These are phyloP conservation scores for Arxiozyma heterogenica DNA, from an alignment of 1,139 yeast species.

Conservation along the genomic window DNA sequence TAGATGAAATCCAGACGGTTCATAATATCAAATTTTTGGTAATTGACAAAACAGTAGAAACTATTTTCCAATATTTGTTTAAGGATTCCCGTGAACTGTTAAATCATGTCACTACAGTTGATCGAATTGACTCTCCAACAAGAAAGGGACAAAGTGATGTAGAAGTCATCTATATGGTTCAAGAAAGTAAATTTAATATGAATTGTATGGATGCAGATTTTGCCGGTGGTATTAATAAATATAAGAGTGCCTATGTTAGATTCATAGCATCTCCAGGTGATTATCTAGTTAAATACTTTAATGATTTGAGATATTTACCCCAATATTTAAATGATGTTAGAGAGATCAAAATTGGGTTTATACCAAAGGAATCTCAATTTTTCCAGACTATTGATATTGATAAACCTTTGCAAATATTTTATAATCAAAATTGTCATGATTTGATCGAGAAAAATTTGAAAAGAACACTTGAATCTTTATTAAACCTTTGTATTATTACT, in stretches of 20 bases:
- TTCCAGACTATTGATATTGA: constrained; percentile 35
- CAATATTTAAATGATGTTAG: constrained; percentile 27
- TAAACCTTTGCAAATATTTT: constrained; percentile 63
- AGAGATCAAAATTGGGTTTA: constrained; percentile 35
- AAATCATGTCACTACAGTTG: constrained; percentile 40
- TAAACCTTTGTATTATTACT: constrained; percentile 63
- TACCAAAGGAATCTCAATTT: constrained; percentile 42
- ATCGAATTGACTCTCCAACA: constrained; percentile 40
- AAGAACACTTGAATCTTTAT: constrained; percentile 49
- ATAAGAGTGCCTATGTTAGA: constrained; percentile 48
- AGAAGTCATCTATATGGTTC: constrained; percentile 53
- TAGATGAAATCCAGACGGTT: constrained; percentile 24
- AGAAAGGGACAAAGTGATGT: constrained; percentile 43
- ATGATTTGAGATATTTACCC: constrained; percentile 28
- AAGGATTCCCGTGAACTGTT: constrained; percentile 32
- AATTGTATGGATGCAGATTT: constrained; percentile 56
- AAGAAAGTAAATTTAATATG: constrained; percentile 45
- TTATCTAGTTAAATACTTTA: constrained; percentile 24
- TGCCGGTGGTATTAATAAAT: constrained; percentile 43
- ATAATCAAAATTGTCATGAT: constrained; percentile 56
- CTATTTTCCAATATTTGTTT: constrained; percentile 30
- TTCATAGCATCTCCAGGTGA: constrained; percentile 44
- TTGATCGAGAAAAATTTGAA: constrained; percentile 51
- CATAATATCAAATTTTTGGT: constrained; percentile 36
- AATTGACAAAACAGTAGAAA: constrained; percentile 35